phyloP scores from a whole-genome alignment of 345 rosid species.

The Acer campestre region DNA sequence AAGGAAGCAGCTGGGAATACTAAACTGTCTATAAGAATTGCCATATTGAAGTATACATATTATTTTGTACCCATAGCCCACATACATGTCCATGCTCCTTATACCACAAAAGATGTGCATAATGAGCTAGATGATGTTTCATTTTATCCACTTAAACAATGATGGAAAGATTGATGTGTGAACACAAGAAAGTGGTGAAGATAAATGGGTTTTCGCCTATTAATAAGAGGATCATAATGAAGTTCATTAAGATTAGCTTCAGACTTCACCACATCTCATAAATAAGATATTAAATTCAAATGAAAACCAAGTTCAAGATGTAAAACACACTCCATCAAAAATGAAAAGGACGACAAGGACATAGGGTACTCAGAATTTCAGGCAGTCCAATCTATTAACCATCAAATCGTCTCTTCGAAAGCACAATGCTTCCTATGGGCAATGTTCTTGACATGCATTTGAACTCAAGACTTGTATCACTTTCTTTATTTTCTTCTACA shows the following conservation, averaged over 20 bases:
- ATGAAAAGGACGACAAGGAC: too few species aligned
- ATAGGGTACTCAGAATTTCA: not conserved
- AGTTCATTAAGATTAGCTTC: not conserved
- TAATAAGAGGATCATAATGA: not conserved
- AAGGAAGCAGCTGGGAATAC: too few species aligned
- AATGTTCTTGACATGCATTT: not conserved
- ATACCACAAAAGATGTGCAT: not conserved
- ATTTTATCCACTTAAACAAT: not conserved
- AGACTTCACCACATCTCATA: not conserved
- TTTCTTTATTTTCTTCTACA: not conserved
- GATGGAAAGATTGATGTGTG: not conserved
- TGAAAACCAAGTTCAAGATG: not conserved
- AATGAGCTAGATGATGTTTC: not conserved
- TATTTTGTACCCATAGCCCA: not conserved
- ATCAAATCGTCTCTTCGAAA: not conserved
- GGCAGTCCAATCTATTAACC: not conserved
- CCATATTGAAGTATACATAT: not conserved
- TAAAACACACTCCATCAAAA: not conserved
- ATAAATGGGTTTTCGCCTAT: not conserved
- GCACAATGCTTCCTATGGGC: not conserved
- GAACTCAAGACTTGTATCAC: not conserved
- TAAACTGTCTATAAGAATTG: not conserved
- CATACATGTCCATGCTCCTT: not conserved
- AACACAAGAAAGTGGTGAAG: not conserved
- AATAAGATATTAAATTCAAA: too few species aligned